Evolutionary conservation across 208 protist species (phyloP).

Genomic region (Blechomonas ayalai): DNA sequence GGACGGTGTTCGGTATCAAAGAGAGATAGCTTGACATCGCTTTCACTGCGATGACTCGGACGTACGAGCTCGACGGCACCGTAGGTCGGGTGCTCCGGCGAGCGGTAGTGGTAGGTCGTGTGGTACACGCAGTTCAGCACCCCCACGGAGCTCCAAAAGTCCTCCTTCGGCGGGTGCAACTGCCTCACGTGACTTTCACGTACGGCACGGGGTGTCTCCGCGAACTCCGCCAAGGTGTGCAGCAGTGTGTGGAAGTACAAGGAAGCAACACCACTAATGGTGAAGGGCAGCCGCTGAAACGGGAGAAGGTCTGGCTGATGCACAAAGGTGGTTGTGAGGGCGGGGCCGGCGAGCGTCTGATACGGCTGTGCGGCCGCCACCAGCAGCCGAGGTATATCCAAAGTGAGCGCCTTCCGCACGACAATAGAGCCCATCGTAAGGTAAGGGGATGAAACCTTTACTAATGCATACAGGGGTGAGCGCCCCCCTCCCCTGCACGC

Average conservation of each 20-base stretch:
- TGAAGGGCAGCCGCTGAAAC: slow-evolving; percentile 57
- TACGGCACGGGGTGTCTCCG: slow-evolving; percentile 50
- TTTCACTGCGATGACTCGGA: slow-evolving; percentile 35
- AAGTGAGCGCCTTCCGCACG: too few relatives aligned
- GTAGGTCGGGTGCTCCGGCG: slow-evolving; percentile 33
- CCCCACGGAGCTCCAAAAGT: slow-evolving; percentile 72
- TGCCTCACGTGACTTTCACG: slow-evolving; percentile 31
- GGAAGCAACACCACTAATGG: slow-evolving; percentile 23
- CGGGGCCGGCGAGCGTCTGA: slow-evolving; percentile 69
- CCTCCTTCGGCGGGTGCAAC: slow-evolving; percentile 33
- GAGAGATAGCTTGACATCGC: slow-evolving; percentile 66
- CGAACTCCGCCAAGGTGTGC: slow-evolving; percentile 71
- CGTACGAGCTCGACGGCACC: slow-evolving; percentile 67
- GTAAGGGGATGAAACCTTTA: too few relatives aligned
- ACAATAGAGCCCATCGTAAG: too few relatives aligned
- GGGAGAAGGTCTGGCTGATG: slow-evolving; percentile 45
- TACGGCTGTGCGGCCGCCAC: slow-evolving; percentile 77
- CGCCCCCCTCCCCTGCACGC: too few relatives aligned
- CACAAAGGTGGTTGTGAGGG: slow-evolving; percentile 59
- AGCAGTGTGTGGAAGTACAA: slow-evolving; percentile 77
- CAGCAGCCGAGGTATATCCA: slow-evolving; percentile 54
- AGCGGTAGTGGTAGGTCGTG: slow-evolving; percentile 23
- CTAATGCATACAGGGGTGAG: too few relatives aligned
- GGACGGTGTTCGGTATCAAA: slow-evolving; percentile 37
- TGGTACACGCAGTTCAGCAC: slow-evolving; percentile 65